Evolutionary conservation across 1,284 basidiomycete species (phyloP).

Genomic region (Irpex rosettiformis): DNA sequence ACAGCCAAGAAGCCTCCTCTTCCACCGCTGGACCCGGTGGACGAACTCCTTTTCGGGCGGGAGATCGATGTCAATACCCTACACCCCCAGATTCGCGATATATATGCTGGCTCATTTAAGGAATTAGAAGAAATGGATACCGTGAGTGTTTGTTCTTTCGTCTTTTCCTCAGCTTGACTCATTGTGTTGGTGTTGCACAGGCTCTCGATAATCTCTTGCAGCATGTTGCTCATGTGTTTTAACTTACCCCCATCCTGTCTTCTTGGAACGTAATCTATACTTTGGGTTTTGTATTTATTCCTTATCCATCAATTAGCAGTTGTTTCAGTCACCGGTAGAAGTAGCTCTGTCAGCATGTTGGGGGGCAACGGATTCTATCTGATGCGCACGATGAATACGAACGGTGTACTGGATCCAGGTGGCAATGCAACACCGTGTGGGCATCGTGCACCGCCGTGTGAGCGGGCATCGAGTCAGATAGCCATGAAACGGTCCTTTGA

Average conservation of each 20-base stretch:
- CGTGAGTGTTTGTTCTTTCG: slow-evolving; percentile 36
- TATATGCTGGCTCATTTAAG: slow-evolving; percentile 68
- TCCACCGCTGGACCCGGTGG: slow-evolving; percentile 54
- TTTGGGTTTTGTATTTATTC: background rate
- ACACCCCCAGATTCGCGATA: slow-evolving; percentile 69
- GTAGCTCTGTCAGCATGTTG: background rate
- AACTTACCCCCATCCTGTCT: background rate
- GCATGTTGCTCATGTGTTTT: slow-evolving; percentile 20
- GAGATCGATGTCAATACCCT: slow-evolving; percentile 58
- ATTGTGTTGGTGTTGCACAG: slow-evolving; percentile 16
- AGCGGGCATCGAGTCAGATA: background rate
- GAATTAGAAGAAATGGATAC: slow-evolving; percentile 79
- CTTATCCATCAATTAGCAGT: background rate
- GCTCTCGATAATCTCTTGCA: slow-evolving; percentile 34
- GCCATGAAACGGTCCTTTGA: background rate
- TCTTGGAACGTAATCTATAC: slow-evolving; percentile 6
- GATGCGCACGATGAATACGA: background rate
- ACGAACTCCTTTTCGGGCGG: slow-evolving; percentile 70
- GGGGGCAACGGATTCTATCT: too few relatives aligned
- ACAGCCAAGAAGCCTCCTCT: slow-evolving; percentile 31
- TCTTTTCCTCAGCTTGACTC: background rate
- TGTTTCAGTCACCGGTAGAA: background rate
- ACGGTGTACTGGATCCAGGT: background rate
- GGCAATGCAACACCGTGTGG: background rate
- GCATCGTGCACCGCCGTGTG: background rate